phyloP scores from a whole-genome alignment of 192 early-diverging fungal species.

The Backusella parvicylindrica region DNA sequence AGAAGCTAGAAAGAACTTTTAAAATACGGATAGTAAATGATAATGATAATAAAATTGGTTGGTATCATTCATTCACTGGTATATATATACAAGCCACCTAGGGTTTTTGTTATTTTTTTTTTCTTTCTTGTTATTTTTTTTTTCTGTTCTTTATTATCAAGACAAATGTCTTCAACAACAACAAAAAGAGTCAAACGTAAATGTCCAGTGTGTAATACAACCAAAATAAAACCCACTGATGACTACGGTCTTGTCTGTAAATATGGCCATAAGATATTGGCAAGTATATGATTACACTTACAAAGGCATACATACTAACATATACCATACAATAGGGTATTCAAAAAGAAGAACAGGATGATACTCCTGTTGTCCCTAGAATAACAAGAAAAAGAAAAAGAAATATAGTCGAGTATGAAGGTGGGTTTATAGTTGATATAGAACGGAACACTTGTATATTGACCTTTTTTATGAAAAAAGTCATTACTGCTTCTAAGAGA shows the following conservation, averaged over 20 bases:
- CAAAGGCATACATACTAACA: neutral
- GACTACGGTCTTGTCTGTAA: constrained; percentile 26
- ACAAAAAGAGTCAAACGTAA: neutral
- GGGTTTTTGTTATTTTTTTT: neutral
- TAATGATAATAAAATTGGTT: neutral
- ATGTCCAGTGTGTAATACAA: constrained; percentile 27
- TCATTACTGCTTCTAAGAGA: neutral
- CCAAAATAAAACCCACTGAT: constrained; percentile 6
- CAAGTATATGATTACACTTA: neutral
- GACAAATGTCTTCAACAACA: neutral
- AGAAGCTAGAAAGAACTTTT: constrained; percentile 18
- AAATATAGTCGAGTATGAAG: neutral
- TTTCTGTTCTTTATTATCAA: neutral
- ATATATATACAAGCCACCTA: neutral
- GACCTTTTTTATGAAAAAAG: neutral
- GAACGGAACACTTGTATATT: no score
- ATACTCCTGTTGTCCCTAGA: neutral
- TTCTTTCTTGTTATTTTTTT: neutral
- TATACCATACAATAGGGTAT: constrained; percentile 1
- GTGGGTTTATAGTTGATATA: neutral
- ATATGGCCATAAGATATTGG: constrained; percentile 35
- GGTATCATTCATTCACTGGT: no score
- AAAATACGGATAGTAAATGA: neutral
- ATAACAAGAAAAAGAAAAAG: neutral
- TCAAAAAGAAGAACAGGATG: constrained; percentile 25